phyloP scores from a whole-genome alignment of 441 rosid species.

The Bruguiera hainesii region DNA sequence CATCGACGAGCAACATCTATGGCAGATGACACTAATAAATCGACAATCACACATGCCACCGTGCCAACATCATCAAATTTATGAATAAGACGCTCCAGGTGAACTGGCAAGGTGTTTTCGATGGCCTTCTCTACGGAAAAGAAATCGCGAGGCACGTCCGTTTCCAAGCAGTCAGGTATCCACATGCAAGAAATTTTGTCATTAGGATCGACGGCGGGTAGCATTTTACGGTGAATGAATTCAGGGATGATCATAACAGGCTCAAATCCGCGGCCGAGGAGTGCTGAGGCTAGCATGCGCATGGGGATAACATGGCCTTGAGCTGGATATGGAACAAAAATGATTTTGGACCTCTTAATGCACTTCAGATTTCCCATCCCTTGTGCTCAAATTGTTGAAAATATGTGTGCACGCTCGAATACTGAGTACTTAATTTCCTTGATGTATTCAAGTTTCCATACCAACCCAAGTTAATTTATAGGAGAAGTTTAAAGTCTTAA shows the following conservation, averaged over 20 bases:
- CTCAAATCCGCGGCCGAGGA: constrained; percentile 39
- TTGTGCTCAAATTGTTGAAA: neutral
- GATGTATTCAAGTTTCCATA: too few species aligned
- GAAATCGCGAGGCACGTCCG: constrained; percentile 42
- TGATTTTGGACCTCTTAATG: constrained; percentile 34
- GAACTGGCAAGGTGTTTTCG: constrained; percentile 55
- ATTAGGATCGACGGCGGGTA: constrained; percentile 9
- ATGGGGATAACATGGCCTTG: constrained; percentile 89
- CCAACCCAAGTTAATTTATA: too few species aligned
- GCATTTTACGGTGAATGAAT: constrained; percentile 50
- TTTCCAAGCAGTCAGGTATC: constrained; percentile 40
- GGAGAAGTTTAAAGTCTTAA: too few species aligned
- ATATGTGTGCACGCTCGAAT: too few species aligned
- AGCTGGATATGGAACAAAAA: constrained; percentile 80
- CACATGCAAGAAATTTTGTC: constrained; percentile 28
- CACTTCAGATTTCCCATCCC: constrained; percentile 17
- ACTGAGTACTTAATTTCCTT: too few species aligned
- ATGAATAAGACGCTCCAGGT: constrained; percentile 43
- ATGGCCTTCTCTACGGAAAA: constrained; percentile 57
- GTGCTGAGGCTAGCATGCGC: constrained; percentile 50
- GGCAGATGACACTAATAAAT: constrained; percentile 68
- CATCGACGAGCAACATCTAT: constrained; percentile 50
- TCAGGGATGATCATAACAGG: constrained; percentile 53
- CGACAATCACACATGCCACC: constrained; percentile 55
- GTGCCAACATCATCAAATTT: constrained; percentile 27